Percentiles rank a stretch among this genome's conserved stretches.
These are phyloP conservation scores for Populus tomentosa DNA, from an alignment of 441 rosid genomes.

Conservation along the genomic window DNA sequence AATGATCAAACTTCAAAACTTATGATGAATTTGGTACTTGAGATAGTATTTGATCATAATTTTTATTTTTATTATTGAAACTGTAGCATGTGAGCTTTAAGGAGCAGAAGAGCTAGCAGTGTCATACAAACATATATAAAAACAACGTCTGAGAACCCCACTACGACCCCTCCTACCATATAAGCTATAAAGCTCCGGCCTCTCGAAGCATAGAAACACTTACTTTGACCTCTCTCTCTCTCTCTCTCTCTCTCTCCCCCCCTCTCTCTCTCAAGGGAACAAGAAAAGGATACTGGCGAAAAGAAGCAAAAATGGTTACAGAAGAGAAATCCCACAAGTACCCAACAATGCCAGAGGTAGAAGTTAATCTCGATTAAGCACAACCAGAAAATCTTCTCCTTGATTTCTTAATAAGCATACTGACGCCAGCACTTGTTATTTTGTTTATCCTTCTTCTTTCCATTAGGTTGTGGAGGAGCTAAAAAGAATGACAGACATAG, in stretches of 20 bases:
- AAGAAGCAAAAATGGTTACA: conserved; percentile 28
- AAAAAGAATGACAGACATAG: conserved; percentile 56
- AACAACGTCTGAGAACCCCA: too few species aligned
- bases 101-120: too few species aligned
- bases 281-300: not conserved
- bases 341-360: conserved; percentile 71
- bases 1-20: too few species aligned
- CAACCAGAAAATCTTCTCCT: not conserved
- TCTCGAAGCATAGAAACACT: too few species aligned
- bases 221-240: conserved; percentile 2
- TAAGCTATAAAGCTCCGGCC: too few species aligned
- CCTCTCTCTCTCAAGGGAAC: conserved; percentile 4
- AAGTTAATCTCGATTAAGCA: conserved; percentile 8
- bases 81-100: too few species aligned
- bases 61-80: too few species aligned
- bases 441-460: not conserved
- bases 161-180: too few species aligned
- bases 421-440: not conserved
- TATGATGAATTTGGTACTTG: too few species aligned
- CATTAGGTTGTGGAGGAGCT: conserved; percentile 69
- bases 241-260: not conserved
- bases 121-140: too few species aligned
- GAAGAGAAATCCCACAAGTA: conserved; percentile 35
- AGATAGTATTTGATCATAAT: too few species aligned
- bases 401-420: not conserved